phyloP scores from a whole-genome alignment of 805 yeast species.

The Ogataea allantospora region DNA sequence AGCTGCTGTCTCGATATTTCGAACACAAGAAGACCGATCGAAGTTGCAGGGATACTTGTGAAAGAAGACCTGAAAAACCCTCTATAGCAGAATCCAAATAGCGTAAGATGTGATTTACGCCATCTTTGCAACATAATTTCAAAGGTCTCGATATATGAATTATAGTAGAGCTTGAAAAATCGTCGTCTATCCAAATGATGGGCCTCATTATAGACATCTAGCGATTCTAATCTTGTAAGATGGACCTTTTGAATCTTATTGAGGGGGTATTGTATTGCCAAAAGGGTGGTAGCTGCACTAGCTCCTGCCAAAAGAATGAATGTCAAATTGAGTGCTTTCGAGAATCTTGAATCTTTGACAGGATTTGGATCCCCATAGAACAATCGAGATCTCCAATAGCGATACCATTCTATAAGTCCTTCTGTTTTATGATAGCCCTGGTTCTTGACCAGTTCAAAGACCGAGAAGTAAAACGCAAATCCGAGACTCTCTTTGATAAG shows the following conservation, averaged over 20 bases:
- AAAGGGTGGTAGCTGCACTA: constrained; percentile 73
- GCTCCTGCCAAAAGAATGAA: constrained; percentile 84
- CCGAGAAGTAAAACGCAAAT: constrained; percentile 78
- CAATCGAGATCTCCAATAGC: constrained; percentile 34
- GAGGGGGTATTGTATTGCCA: constrained; percentile 81
- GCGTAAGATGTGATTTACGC: constrained; percentile 50
- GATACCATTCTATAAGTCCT: constrained; percentile 42
- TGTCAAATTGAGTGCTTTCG: constrained; percentile 56
- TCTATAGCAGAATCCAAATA: constrained; percentile 69
- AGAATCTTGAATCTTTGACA: constrained; percentile 24
- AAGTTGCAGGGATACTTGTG: constrained; percentile 82
- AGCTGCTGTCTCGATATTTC: constrained; percentile 65
- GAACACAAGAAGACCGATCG: constrained; percentile 79
- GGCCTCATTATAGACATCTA: constrained; percentile 57
- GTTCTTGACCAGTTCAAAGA: constrained; percentile 78
- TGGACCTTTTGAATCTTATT: constrained; percentile 78
- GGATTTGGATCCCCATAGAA: constrained; percentile 18
- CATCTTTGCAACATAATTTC: constrained; percentile 56
- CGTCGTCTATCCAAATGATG: constrained; percentile 25
- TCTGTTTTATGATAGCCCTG: constrained; percentile 53
- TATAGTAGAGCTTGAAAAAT: constrained; percentile 55
- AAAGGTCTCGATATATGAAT: constrained; percentile 75
- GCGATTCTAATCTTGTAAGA: constrained; percentile 72
- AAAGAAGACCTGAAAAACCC: constrained; percentile 75
- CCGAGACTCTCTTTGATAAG: constrained; percentile 77